A percentile compares a stretch with the other conserved stretches of the same genome.
These are phyloP conservation scores for Pyricularia sp. DNA, from an alignment of 2,329 filamentous ascomycete genomes.

Conservation along the genomic window DNA sequence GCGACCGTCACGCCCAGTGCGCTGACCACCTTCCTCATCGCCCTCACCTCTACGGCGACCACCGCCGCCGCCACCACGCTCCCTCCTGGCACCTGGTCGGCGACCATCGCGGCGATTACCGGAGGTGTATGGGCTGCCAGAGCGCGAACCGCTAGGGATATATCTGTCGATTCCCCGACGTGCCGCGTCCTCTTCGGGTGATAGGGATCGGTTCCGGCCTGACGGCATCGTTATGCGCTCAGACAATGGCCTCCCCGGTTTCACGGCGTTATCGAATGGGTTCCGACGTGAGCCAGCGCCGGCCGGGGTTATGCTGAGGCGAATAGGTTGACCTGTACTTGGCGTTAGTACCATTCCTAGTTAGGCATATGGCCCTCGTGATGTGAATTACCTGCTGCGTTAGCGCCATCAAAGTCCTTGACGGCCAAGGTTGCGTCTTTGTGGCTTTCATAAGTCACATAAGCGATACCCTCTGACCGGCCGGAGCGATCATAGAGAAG, in stretches of 20 bases:
- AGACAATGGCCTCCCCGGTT: conserved; percentile 43
- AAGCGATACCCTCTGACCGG: conserved; percentile 74
- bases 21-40: conserved; percentile 18
- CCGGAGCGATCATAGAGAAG: conserved; percentile 79
- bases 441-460: conserved; percentile 61
- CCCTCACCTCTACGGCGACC: conserved; percentile 14
- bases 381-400: conserved; percentile 55
- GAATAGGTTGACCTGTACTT: conserved; percentile 60
- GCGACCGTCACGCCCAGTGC: conserved; percentile 38
- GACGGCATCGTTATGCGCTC: conserved; percentile 45
- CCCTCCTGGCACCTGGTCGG: conserved; percentile 27
- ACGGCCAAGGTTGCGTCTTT: conserved; percentile 65
- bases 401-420: conserved; percentile 74
- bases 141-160: conserved; percentile 48
- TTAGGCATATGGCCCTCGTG: not conserved
- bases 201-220: conserved; percentile 50
- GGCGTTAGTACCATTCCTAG: conserved; percentile 3
- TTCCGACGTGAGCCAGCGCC: conserved; percentile 29
- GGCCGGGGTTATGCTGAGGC: conserved; percentile 50
- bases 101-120: conserved; percentile 24
- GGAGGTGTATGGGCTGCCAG: conserved; percentile 44
- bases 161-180: conserved; percentile 68
- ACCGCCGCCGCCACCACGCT: conserved; percentile 26
- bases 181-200: conserved; percentile 42
- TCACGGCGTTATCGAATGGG: conserved; percentile 41